Conservation (phyloP, 1,139 yeast species). For the Pichia sp. region DNA sequence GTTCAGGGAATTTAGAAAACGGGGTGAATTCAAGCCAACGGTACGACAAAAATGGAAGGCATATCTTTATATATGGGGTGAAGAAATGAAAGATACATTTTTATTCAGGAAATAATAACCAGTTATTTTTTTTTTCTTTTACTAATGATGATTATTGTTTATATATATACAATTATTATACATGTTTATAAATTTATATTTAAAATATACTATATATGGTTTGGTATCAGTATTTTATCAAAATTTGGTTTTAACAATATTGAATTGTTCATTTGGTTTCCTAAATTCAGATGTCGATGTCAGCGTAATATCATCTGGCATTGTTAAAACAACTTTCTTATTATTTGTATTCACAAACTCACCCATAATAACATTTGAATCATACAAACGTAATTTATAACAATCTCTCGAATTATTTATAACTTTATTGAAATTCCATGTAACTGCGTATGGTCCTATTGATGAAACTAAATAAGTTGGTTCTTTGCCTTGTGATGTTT, state of each 20-base stretch:
- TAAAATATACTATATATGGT: background rate
- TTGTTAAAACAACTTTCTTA: constrained; percentile 62
- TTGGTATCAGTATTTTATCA: background rate
- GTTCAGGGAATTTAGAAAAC: background rate
- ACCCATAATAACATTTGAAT: constrained; percentile 63
- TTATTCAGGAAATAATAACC: constrained; percentile 33
- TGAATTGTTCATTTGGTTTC: constrained; percentile 43
- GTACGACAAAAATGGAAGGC: constrained; percentile 53
- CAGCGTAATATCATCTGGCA: constrained; percentile 66
- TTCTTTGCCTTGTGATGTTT: constrained; percentile 34
- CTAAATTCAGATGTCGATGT: constrained; percentile 53
- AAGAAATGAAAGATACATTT: constrained; percentile 54
- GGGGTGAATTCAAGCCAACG: constrained; percentile 39
- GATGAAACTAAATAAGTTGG: constrained; percentile 74
- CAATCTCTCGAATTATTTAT: constrained; percentile 28
- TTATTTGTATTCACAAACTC: constrained; percentile 72
- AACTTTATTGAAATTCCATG: constrained; percentile 69
- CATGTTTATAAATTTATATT: background rate
- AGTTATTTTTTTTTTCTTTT: background rate
- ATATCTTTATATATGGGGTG: constrained; percentile 52
- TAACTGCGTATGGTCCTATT: constrained; percentile 71
- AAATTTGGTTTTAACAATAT: constrained; percentile 18
- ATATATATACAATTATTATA: background rate
- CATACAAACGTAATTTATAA: constrained; percentile 57
- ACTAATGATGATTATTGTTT: background rate